Conservation (phyloP, 257 asterid species). For the Pogostemon cablin region DNA sequence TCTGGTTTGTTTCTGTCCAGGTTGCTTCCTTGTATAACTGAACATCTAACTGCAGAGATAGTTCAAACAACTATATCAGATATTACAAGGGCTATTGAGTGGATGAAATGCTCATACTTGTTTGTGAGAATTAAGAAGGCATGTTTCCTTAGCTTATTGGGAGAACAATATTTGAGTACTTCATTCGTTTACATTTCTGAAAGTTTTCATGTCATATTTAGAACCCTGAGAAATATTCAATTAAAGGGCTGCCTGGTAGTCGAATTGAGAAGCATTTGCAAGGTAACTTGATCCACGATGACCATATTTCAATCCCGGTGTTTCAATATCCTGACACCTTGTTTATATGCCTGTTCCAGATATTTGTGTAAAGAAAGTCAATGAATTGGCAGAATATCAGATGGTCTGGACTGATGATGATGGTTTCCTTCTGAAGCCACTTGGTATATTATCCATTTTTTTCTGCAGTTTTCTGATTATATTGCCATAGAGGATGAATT, state of each 20-base stretch:
- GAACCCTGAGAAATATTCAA: conserved; percentile 87
- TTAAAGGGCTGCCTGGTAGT: conserved; percentile 58
- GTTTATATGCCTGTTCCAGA: conserved; percentile 48
- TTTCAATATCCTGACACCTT: conserved; percentile 28
- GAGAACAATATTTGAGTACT: conserved; percentile 33
- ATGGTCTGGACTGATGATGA: conserved; percentile 97
- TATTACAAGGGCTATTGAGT: conserved; percentile 87
- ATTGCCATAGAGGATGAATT: conserved; percentile 15
- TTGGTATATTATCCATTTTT: conserved; percentile 55
- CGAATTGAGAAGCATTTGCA: conserved; percentile 78
- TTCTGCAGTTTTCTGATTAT: conserved; percentile 23
- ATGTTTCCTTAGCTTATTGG: conserved; percentile 41
- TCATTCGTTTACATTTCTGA: conserved; percentile 38
- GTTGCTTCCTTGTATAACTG: conserved; percentile 88
- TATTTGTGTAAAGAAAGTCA: conserved; percentile 85
- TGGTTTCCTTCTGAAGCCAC: conserved; percentile 87
- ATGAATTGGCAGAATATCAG: conserved; percentile 77
- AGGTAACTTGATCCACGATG: conserved; percentile 52
- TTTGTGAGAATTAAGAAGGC: conserved; percentile 95
- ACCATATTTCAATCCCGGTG: conserved; percentile 20
- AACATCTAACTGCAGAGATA: conserved; percentile 97
- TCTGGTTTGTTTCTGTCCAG: conserved; percentile 49
- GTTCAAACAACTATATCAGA: conserved; percentile 89
- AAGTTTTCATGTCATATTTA: conserved; percentile 43
- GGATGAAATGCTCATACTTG: conserved; percentile 96